A percentile compares a stretch with the other conserved stretches of the same genome.
Conservation (phyloP, 1,284 basidiomycete species). For the Sporisorium exsertum region DNA sequence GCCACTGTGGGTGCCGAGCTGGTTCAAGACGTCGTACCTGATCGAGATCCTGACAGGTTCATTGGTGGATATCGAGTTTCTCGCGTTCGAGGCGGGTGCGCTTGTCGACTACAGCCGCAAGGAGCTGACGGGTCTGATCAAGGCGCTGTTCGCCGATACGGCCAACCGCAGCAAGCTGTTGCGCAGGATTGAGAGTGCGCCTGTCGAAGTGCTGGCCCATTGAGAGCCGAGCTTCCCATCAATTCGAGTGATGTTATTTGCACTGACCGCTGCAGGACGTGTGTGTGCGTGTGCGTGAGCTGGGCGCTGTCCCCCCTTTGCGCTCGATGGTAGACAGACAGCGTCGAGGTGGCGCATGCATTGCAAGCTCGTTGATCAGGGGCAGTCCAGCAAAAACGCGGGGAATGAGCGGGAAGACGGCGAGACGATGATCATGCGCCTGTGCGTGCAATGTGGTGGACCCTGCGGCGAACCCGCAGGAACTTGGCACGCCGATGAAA, state of each 20-base stretch:
- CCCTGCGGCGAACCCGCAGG: not conserved
- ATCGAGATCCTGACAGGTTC: slow-evolving; percentile 64
- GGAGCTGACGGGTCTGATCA: slow-evolving; percentile 84
- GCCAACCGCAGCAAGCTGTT: slow-evolving; percentile 55
- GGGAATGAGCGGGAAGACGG: not conserved
- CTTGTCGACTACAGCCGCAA: slow-evolving; percentile 88
- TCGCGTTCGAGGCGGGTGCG: slow-evolving; percentile 86
- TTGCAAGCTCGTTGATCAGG: not conserved
- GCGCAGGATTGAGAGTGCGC: slow-evolving; percentile 51
- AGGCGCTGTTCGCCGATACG: slow-evolving; percentile 82
- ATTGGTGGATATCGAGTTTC: slow-evolving; percentile 83
- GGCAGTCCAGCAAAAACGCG: not conserved
- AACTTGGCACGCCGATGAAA: not conserved
- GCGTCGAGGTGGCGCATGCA: not conserved
- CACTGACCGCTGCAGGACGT: not conserved
- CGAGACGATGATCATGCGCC: slow-evolving; percentile 1
- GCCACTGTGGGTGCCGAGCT: slow-evolving; percentile 61
- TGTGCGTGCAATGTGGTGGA: not conserved
- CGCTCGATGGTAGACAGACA: too few relatives aligned
- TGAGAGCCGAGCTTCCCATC: not conserved
- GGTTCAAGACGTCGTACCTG: slow-evolving; percentile 67
- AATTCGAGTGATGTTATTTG: not conserved
- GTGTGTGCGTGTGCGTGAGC: not conserved
- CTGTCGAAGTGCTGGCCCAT: slow-evolving; percentile 36
- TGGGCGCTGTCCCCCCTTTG: not conserved